phyloP scores from a whole-genome alignment of 805 yeast genomes.

The Teunomyces funiuensis region DNA sequence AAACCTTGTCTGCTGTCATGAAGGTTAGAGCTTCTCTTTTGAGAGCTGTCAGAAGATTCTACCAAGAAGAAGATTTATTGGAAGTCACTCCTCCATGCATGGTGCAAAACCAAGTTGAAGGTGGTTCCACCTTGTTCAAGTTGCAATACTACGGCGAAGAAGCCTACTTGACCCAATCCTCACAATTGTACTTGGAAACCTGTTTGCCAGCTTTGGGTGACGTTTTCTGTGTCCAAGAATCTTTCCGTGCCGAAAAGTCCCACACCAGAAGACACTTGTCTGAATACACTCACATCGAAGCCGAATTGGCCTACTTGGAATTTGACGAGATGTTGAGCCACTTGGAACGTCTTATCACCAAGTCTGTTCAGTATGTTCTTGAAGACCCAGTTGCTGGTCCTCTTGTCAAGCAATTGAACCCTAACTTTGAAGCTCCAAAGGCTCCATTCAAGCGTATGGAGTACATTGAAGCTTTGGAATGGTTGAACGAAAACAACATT shows the following conservation, averaged over 20 bases:
- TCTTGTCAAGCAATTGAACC: constrained; percentile 87
- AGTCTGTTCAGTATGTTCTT: constrained; percentile 69
- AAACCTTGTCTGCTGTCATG: constrained; percentile 87
- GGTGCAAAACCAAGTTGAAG: constrained; percentile 99
- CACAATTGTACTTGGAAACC: constrained; percentile 95
- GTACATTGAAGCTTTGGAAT: constrained; percentile 85
- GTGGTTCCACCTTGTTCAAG: constrained; percentile 94
- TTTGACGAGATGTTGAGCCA: constrained; percentile 87
- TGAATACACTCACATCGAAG: constrained; percentile 96
- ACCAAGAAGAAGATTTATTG: constrained; percentile 65
- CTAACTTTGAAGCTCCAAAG: constrained; percentile 78
- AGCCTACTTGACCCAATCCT: constrained; percentile 94
- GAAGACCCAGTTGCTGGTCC: constrained; percentile 94
- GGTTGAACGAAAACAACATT: constrained; percentile 95
- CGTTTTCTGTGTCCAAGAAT: constrained; percentile 95
- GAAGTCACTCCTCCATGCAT: constrained; percentile 99
- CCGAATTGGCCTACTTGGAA: constrained; percentile 82
- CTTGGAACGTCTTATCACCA: constrained; percentile 75
- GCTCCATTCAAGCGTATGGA: constrained; percentile 89
- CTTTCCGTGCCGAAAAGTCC: constrained; percentile 98
- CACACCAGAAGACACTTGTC: constrained; percentile 97
- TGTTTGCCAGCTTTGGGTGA: constrained; percentile 96
- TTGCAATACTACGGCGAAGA: constrained; percentile 95
- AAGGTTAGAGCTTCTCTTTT: constrained; percentile 86
- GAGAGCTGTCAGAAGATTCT: constrained; percentile 72